These are phyloP conservation scores for Diaporthe vaccinii DNA, from an alignment of 2,329 filamentous ascomycete genomes.

Conservation along the genomic window DNA sequence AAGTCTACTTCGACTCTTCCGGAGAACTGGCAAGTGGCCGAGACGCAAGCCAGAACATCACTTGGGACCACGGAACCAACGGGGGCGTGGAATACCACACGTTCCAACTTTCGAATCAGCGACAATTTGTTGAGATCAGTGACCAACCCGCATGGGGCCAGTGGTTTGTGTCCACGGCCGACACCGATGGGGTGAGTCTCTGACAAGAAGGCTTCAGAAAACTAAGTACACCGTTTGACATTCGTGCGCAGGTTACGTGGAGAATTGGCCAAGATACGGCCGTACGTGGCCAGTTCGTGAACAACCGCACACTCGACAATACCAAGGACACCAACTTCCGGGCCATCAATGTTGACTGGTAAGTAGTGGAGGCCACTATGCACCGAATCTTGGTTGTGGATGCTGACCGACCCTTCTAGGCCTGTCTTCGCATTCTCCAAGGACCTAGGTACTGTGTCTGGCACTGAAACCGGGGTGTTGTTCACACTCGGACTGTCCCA, in stretches of 20 bases:
- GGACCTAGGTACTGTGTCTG: slow-evolving; percentile 64
- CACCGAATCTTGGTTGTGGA: background rate
- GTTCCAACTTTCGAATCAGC: slow-evolving; percentile 71
- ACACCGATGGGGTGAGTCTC: slow-evolving; percentile 58
- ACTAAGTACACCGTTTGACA: slow-evolving; percentile 41
- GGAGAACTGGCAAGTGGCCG: slow-evolving; percentile 80
- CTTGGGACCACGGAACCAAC: slow-evolving; percentile 71
- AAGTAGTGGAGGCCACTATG: slow-evolving; percentile 26
- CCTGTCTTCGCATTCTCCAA: slow-evolving; percentile 86
- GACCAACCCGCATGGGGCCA: slow-evolving; percentile 87
- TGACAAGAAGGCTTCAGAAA: background rate
- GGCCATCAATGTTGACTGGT: slow-evolving; percentile 73
- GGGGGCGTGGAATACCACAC: slow-evolving; percentile 73
- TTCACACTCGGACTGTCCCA: slow-evolving; percentile 86
- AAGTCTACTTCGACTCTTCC: slow-evolving; percentile 81
- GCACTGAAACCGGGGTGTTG: slow-evolving; percentile 60
- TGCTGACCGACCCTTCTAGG: slow-evolving; percentile 52
- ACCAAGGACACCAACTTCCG: slow-evolving; percentile 75
- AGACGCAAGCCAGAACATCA: slow-evolving; percentile 65
- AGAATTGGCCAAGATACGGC: slow-evolving; percentile 76
- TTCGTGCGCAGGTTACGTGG: slow-evolving; percentile 67
- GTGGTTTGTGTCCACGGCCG: slow-evolving; percentile 80
- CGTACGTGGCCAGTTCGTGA: slow-evolving; percentile 77
- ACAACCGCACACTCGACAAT: slow-evolving; percentile 73
- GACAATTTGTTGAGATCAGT: slow-evolving; percentile 74